A percentile compares a stretch with the other conserved stretches of the same genome.
phyloP scores from a whole-genome alignment of 1,284 basidiomycete genomes.

The Tremellales sp. region DNA sequence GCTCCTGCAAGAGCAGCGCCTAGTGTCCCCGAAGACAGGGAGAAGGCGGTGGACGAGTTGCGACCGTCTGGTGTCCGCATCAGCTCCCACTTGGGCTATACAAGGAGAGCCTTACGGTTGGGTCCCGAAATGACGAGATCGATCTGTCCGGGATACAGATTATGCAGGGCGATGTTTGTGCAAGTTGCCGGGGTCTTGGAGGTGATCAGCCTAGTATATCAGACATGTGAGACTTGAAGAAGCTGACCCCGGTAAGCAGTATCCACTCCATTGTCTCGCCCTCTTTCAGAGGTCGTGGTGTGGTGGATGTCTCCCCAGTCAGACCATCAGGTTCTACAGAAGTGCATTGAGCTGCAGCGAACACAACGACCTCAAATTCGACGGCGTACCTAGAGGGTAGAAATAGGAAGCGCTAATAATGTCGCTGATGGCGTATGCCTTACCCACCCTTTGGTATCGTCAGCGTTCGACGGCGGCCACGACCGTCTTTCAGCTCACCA shows the following conservation, averaged over 20 bases:
- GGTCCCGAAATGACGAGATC: slow-evolving; percentile 64
- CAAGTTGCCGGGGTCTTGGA: slow-evolving; percentile 82
- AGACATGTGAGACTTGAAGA: neutral
- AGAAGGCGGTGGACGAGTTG: slow-evolving; percentile 78
- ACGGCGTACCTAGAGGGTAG: slow-evolving; percentile 64
- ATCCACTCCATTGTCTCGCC: slow-evolving; percentile 84
- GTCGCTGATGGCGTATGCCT: slow-evolving; percentile 79
- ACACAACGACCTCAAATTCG: too few species aligned
- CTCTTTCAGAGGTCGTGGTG: slow-evolving; percentile 63
- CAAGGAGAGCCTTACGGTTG: slow-evolving; percentile 40
- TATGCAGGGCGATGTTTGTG: slow-evolving; percentile 81
- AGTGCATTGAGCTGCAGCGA: too few species aligned
- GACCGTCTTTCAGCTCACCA: slow-evolving; percentile 54
- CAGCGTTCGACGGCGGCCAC: slow-evolving; percentile 2
- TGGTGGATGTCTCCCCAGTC: slow-evolving; percentile 62
- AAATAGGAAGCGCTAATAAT: slow-evolving; percentile 71
- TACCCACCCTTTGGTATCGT: slow-evolving; percentile 54
- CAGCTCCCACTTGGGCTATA: slow-evolving; percentile 40
- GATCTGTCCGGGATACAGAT: slow-evolving; percentile 74
- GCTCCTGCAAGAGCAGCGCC: slow-evolving; percentile 86
- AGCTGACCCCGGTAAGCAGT: slow-evolving; percentile 71
- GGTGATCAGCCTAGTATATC: slow-evolving; percentile 7
- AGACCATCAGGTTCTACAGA: slow-evolving; percentile 56
- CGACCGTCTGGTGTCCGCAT: slow-evolving; percentile 67
- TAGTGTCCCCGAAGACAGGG: slow-evolving; percentile 82